A percentile compares a stretch with the other conserved stretches of the same genome.
These are phyloP conservation scores for Yamadazyma phyllophila DNA, from an alignment of 805 yeast genomes.

Conservation along the genomic window DNA sequence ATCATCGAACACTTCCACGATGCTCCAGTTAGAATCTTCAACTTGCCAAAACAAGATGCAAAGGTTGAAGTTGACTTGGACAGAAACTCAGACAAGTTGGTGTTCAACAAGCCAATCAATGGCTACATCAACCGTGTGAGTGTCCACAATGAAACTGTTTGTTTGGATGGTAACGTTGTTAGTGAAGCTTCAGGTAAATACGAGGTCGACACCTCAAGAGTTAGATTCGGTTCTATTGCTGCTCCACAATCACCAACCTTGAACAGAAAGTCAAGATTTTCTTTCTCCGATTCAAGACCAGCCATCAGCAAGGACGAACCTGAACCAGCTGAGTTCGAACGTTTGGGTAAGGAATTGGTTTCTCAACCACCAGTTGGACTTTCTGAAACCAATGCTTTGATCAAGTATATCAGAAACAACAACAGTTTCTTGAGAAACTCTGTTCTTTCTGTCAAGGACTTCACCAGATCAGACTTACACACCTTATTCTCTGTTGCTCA, in stretches of 20 bases:
- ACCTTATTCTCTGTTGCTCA: constrained; percentile 94
- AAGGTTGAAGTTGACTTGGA: constrained; percentile 81
- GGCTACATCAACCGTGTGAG: constrained; percentile 91
- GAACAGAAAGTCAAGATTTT: constrained; percentile 36
- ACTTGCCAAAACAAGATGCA: constrained; percentile 77
- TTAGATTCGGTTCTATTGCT: constrained; percentile 39
- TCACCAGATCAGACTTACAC: constrained; percentile 86
- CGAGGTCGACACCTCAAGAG: constrained; percentile 44
- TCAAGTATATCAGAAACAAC: constrained; percentile 71
- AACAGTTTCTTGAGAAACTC: constrained; percentile 91
- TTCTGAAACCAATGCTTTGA: constrained; percentile 75
- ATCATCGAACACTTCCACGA: constrained; percentile 72
- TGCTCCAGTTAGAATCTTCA: constrained; percentile 80
- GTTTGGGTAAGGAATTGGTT: constrained; percentile 64
- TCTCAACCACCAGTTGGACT: constrained; percentile 68
- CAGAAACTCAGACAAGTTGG: constrained; percentile 46
- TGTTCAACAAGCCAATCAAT: constrained; percentile 42
- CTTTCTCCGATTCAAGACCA: constrained; percentile 36
- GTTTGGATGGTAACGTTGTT: constrained; percentile 75
- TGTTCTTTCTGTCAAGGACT: constrained; percentile 83
- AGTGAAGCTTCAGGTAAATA: constrained; percentile 59
- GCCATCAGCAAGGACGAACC: constrained; percentile 33
- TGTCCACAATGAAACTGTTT: constrained; percentile 72
- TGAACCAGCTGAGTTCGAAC: constrained; percentile 46
- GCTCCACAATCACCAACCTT: constrained; percentile 39